Percentiles rank a stretch among this genome's conserved stretches.
Evolutionary conservation across 106 monocot genomes (phyloP).

Genomic region (Phalaenopsis aphrodite): DNA sequence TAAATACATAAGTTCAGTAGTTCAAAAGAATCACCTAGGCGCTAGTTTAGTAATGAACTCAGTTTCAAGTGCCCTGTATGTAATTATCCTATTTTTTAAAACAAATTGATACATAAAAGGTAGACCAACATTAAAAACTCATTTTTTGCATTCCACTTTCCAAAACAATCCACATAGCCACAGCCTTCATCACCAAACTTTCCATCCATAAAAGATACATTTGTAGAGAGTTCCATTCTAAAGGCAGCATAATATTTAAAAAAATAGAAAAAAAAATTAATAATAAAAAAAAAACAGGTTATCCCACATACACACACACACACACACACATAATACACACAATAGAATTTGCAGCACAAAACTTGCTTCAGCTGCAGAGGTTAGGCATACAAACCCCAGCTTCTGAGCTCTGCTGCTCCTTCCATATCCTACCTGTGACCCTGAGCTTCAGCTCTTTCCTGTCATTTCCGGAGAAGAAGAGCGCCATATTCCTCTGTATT

Average conservation of each 20-base stretch:
- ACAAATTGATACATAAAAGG: too few relatives aligned
- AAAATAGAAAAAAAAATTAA: background rate
- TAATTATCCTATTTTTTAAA: too few relatives aligned
- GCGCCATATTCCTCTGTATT: constrained; percentile 26
- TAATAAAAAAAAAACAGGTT: too few relatives aligned
- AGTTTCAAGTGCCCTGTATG: too few relatives aligned
- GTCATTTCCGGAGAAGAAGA: constrained; percentile 24
- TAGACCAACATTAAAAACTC: too few relatives aligned
- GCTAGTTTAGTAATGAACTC: too few relatives aligned
- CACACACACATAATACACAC: background rate
- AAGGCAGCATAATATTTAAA: too few relatives aligned
- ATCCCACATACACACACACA: background rate
- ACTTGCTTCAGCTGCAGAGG: constrained; percentile 13
- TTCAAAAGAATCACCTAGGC: too few relatives aligned
- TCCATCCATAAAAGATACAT: background rate
- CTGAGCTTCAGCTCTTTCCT: constrained; percentile 25
- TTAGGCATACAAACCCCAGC: constrained; percentile 18
- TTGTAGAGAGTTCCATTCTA: background rate
- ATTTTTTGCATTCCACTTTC: too few relatives aligned
- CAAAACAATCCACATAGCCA: too few relatives aligned
- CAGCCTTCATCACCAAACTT: background rate
- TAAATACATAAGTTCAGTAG: too few relatives aligned
- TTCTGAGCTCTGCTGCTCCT: constrained; percentile 26
- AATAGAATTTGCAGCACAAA: background rate
- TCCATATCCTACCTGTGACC: constrained; percentile 24